Base-by-base conservation (phyloP, 306 rosid species). In the Boehmeria nivea region DNA sequence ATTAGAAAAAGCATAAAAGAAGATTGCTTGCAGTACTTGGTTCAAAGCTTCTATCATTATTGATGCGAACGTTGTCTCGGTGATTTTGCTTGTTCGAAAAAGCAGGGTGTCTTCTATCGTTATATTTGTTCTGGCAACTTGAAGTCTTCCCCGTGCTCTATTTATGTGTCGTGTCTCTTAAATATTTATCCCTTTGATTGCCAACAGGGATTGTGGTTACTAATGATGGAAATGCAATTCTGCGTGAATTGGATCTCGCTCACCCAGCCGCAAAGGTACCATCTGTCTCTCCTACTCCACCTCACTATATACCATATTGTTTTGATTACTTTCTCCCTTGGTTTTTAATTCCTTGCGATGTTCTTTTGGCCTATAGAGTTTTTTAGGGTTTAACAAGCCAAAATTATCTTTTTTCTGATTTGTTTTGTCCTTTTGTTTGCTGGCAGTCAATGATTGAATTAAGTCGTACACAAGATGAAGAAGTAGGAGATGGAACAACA, bases 401-500 rank as follows among this genome's bases (percentile, higher is more conserved):
- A n/a, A n/a, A 10, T 31, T 27, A 22, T 27, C 27, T 25, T 14
- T 4, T 28, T 60, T 66, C 61, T 38, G 24, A 14, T 57, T 37
- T 53, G 37, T 26, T 39, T 51, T 61, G 43, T 27, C 27, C 54
- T 47, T 51, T 62, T 66, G 39, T 63, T 51, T 59, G 60, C 43
- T 64, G 55, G 27, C 75, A 90, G 96, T 91, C 98, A 4, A 91
- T 91, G 98, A 91, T 91, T 59, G 96, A 87, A 69, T 70, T 91
- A 60, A 91, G 98, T 65, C 96, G 98, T 49, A 82, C 96, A 23
- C 98, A 91, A 78, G 98, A 91, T 38, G 95, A 89, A 63, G 97
- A 89, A 86, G 97, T 89, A 3, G 97, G 97, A 55, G 97, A 89
- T 73, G 97, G 97, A 73, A 89, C 97, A 18, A 89, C 98, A 36